These are phyloP conservation scores for Cyberlindnera suaveolens DNA, from an alignment of 805 yeast genomes.

Conservation along the genomic window DNA sequence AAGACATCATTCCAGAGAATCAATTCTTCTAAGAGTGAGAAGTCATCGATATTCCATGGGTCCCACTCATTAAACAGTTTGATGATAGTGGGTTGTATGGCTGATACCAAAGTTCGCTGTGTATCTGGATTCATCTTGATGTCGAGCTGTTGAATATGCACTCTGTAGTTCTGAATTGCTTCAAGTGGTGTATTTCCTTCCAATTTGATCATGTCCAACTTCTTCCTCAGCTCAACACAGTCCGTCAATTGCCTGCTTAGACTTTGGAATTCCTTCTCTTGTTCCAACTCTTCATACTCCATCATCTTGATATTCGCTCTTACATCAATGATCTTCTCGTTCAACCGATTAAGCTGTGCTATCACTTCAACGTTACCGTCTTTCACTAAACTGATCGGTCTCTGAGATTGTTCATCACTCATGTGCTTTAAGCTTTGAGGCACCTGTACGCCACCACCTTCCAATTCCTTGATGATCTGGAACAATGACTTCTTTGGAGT, in stretches of 20 bases:
- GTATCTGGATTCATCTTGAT: neutral
- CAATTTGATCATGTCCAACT: neutral
- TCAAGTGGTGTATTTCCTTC: neutral
- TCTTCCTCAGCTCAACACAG: neutral
- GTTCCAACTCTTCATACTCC: conserved; percentile 6
- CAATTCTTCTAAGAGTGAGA: conserved; percentile 25
- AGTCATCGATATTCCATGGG: conserved; percentile 28
- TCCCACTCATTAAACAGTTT: conserved; percentile 30
- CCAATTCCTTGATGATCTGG: conserved; percentile 20
- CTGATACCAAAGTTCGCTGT: neutral
- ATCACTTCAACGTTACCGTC: conserved; percentile 23
- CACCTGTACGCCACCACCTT: conserved; percentile 13
- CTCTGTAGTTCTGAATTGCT: neutral
- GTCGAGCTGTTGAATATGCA: neutral
- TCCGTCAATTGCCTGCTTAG: neutral
- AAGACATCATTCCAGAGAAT: conserved; percentile 22
- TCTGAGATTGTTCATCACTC: conserved; percentile 22
- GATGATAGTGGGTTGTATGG: conserved; percentile 12
- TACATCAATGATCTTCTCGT: conserved; percentile 11
- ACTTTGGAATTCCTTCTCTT: neutral
- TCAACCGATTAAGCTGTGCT: conserved; percentile 9
- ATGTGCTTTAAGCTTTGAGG: conserved; percentile 17
- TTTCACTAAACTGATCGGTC: conserved; percentile 32
- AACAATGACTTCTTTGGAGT: conserved; percentile 22
- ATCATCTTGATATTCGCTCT: conserved; percentile 9